Base-by-base conservation (phyloP, 139 green algal genomes). In the Axilococcus clingmanii region DNA sequence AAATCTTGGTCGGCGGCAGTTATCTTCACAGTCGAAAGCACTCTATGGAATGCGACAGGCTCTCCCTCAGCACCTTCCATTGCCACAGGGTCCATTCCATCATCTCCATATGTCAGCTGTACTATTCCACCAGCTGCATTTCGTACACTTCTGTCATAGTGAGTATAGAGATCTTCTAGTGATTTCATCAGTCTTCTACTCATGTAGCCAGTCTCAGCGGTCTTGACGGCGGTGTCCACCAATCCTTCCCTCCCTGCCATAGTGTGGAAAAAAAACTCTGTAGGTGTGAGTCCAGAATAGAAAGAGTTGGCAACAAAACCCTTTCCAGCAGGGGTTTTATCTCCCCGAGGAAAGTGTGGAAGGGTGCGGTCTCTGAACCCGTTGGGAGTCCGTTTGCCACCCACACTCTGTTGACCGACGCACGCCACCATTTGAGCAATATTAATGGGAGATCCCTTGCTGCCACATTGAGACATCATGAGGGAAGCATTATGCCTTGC, bases 181-280 rank as follows among this genome's bases (percentile, higher is more conserved):
- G 87, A 79, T 76, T 98, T 98, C 87, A 98, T 97, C 17, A 98
- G 78, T 2, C 91, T 74, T 7, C 91, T 72, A 9, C 73, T 90
- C 91, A 98, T 97, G 86, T 98, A 98, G 4, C 91, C 88, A 15
- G 89, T 97, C 65, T 96, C 89, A 1, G 91, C 91, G 1, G 91
- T 98, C 75, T 99, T 99, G 57, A 98, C 91, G 14, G 91, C 91
- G 1, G 91, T 99, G 68, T 99, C 91, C 50, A 99, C 91, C 46
- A 99, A 73, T 0, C 91, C 86, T 69, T 95, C 86, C 0, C 87
- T 66, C 7, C 86, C 87, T 0, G 79, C 91, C 91, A 99, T 99
- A 48, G 91, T 96, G 78, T 99, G 91, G 71, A 99, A 99, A 75
- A 96, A 97, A 55, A 97, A 99, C 79, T 99, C 91, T 4, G 86